Evolutionary conservation across 345 rosid species (phyloP).

Genomic region (Pseudoturritis turrita): DNA sequence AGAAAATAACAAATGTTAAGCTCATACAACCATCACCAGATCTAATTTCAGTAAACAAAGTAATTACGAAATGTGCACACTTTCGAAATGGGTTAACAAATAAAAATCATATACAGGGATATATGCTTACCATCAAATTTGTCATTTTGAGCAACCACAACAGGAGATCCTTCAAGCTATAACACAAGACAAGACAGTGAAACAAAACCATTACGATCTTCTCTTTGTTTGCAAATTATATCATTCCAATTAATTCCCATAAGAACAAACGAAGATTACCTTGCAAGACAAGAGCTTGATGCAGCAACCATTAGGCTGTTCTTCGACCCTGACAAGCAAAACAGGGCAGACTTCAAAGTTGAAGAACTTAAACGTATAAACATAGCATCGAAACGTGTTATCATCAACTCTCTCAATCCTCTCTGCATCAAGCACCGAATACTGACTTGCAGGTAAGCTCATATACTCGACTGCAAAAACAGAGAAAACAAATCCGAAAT

Average conservation of each 20-base stretch:
- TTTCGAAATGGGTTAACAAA: neutral
- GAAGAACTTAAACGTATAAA: slow-evolving; percentile 77
- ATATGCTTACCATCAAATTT: slow-evolving; percentile 77
- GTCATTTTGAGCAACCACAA: slow-evolving; percentile 85
- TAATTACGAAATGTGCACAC: neutral
- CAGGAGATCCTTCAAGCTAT: slow-evolving; percentile 90
- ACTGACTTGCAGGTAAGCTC: slow-evolving; percentile 97
- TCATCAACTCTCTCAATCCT: slow-evolving; percentile 94
- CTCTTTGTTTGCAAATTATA: neutral
- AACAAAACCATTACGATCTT: neutral
- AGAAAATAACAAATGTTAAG: slow-evolving; percentile 25
- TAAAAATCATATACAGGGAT: neutral
- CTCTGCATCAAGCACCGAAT: slow-evolving; percentile 97
- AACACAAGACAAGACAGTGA: slow-evolving; percentile 35
- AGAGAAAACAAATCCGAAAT: neutral
- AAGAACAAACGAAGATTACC: slow-evolving; percentile 32
- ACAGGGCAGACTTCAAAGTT: slow-evolving; percentile 93
- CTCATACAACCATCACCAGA: neutral
- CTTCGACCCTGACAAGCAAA: slow-evolving; percentile 85
- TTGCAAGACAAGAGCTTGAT: slow-evolving; percentile 90
- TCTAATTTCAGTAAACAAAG: neutral
- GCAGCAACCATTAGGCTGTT: slow-evolving; percentile 83
- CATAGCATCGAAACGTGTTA: slow-evolving; percentile 77
- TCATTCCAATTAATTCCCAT: neutral
- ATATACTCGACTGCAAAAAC: slow-evolving; percentile 67